Conservation (phyloP, 78 protist genomes). For the Dictyostelium citrinum region DNA sequence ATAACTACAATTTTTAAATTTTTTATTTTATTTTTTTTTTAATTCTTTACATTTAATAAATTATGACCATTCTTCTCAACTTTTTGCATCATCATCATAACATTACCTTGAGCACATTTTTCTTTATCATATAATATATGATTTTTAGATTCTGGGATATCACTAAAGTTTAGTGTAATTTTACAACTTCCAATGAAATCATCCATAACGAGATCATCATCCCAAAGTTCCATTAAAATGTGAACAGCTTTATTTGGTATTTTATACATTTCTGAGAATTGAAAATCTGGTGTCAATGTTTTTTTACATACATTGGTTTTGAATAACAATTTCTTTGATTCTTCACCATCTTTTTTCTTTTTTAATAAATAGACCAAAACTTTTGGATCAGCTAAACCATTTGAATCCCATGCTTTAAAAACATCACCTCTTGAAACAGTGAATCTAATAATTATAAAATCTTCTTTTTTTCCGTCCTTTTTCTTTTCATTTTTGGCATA, state of each 20-base stretch:
- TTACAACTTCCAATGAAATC: background rate
- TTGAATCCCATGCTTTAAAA: background rate
- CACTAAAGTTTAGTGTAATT: background rate
- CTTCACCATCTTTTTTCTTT: background rate
- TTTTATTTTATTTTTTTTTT: background rate
- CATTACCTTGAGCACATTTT: background rate
- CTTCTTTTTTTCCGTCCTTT: background rate
- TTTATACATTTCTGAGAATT: background rate
- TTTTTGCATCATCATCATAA: background rate
- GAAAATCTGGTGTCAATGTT: background rate
- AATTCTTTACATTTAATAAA: background rate
- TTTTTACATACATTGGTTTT: background rate
- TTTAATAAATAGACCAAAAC: background rate
- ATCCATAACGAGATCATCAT: background rate
- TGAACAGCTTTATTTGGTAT: background rate
- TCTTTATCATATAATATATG: background rate
- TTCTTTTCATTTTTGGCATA: background rate
- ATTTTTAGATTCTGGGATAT: background rate
- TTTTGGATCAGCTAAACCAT: background rate
- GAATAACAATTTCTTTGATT: background rate
- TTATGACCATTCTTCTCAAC: background rate
- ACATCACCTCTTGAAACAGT: background rate
- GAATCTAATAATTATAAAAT: background rate
- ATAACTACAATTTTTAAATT: background rate
- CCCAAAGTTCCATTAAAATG: background rate